Base-by-base conservation (phyloP, 148 eudicot genomes). In the Chenopodium formosanum region DNA sequence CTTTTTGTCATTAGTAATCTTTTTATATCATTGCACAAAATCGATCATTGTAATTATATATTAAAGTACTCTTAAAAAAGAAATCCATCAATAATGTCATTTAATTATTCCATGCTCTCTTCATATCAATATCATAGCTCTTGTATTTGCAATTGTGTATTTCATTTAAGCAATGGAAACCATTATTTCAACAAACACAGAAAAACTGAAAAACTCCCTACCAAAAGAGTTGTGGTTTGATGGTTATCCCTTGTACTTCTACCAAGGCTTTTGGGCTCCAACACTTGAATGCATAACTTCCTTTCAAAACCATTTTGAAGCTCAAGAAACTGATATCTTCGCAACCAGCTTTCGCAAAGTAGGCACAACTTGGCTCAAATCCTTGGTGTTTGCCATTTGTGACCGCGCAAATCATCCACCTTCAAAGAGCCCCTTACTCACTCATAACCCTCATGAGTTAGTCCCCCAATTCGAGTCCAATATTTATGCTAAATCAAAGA, bases 351-450 rank as follows among this genome's bases (percentile, higher is more conserved):
- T 78, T 37, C 48, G 20, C 4, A 71, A 70, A 70, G 60, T 79
- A 1, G 86, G 86, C 12, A 84, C 86, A 5, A 84, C 86, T 6
- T 84, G 86, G 86, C 76, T 84, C 47, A 80, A 84, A 76, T 63
- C 86, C 29, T 66, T 84, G 2, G 1, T 84, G 9, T 84, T 80
- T 32, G 58, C 83, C 2, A 23, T 80, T 46, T 40, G 16, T 27
- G 46, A 50, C 76, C 75, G 81, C 8, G 20, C 29, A 3, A 74
- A 4, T 22, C 34, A 48, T 52, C 20, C 71, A 7, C 71, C 27
- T 76, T 60, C 76, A 0, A 9, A 80, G 11, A 75, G 66, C 67
- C 83, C 86, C 27, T 76, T 84, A 12, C 78, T 80, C 37, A 70
- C 40, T 22, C 83, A 65, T 25, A 84, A 80, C 69, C 73, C 83